Percentiles rank a stretch among this genome's conserved stretches.
Evolutionary conservation across 2,329 filamentous ascomycete species (phyloP).

Genomic region (Trichoderma koningii): DNA sequence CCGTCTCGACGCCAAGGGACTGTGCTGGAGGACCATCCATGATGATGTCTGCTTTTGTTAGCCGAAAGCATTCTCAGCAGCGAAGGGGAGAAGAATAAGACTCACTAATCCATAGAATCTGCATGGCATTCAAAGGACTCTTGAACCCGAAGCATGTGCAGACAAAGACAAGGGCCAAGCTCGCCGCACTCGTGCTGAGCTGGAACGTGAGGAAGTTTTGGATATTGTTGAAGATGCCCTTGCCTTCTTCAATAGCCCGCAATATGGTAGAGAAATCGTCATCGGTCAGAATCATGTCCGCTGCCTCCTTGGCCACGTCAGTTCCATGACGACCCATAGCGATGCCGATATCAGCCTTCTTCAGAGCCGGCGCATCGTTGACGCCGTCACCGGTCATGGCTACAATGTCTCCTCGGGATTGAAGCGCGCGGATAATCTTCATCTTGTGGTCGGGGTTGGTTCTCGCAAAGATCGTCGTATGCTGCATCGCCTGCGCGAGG

Average conservation of each 20-base stretch:
- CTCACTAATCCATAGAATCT: conserved; percentile 99
- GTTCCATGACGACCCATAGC: conserved; percentile 95
- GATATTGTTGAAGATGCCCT: conserved; percentile 99
- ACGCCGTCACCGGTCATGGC: conserved; percentile 99
- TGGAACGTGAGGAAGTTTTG: conserved; percentile 99
- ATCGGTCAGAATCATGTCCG: conserved; percentile 90
- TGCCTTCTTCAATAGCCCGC: conserved; percentile 95
- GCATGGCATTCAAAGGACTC: conserved; percentile 97
- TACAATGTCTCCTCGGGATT: conserved; percentile 91
- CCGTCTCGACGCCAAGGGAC: conserved; percentile 91
- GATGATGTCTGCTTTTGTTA: conserved; percentile 74
- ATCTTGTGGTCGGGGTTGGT: conserved; percentile 98
- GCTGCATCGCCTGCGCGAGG: conserved; percentile 79
- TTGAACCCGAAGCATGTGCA: conserved; percentile 92
- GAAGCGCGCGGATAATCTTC: conserved; percentile 90
- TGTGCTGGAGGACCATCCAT: conserved; percentile 99
- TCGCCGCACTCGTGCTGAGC: conserved; percentile 92
- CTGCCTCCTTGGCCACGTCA: conserved; percentile 93
- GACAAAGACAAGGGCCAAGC: conserved; percentile 84
- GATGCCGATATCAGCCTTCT: conserved; percentile 97
- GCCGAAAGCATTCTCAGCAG: not conserved
- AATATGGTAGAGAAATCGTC: conserved; percentile 92
- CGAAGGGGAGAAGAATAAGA: conserved; percentile 31
- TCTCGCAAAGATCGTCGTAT: conserved; percentile 91
- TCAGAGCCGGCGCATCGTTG: conserved; percentile 94